phyloP scores from a whole-genome alignment of 169 alveolate species.

The Plasmodium vinckei region DNA sequence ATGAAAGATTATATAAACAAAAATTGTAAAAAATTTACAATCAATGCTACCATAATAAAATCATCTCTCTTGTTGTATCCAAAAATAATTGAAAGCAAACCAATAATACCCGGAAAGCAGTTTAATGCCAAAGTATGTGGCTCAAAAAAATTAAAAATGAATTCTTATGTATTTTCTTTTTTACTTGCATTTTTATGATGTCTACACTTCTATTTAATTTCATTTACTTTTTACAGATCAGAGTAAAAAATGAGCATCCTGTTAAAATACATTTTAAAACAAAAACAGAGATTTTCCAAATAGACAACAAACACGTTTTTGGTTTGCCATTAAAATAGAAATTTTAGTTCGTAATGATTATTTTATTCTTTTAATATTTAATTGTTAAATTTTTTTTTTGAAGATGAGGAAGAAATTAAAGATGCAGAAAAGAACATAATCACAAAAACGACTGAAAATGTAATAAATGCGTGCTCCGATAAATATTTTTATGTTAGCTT shows the following conservation, averaged over 20 bases:
- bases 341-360: not conserved
- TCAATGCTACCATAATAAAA: constrained; percentile 44
- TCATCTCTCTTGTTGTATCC: constrained; percentile 33
- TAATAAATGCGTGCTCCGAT: constrained; percentile 51
- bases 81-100: constrained; percentile 60
- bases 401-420: constrained; percentile 61
- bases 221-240: constrained; percentile 33
- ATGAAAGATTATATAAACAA: constrained; percentile 48
- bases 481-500: constrained; percentile 60
- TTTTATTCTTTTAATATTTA: not conserved
- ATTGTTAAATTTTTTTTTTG: not conserved
- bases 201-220: not conserved
- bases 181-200: not conserved
- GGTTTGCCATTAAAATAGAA: constrained; percentile 30
- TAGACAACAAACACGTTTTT: constrained; percentile 29
- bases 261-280: constrained; percentile 55
- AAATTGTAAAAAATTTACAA: constrained; percentile 35
- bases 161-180: not conserved
- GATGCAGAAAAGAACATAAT: constrained; percentile 59
- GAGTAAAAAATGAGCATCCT: constrained; percentile 60
- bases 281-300: constrained; percentile 56
- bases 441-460: constrained; percentile 33
- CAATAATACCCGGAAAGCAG: constrained; percentile 28
- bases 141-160: not conserved
- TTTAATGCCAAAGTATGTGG: constrained; percentile 49